Evolutionary conservation across 2,329 filamentous ascomycete genomes (phyloP).

Genomic region (Chaetomiaceae sp.): DNA sequence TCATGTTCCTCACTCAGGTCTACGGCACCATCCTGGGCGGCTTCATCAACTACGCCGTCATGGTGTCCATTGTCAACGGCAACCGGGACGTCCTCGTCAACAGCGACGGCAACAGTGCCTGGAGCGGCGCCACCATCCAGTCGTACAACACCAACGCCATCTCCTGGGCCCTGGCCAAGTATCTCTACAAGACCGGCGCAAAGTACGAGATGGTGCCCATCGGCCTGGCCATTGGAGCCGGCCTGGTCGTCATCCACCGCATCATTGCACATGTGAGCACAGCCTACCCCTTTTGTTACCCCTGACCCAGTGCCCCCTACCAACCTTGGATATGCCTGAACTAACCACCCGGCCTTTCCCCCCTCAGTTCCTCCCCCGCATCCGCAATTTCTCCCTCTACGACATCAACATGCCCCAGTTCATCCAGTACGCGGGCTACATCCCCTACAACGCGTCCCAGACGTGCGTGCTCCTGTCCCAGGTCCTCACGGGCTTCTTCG

Average conservation of each 20-base stretch:
- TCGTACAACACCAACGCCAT: conserved; percentile 44
- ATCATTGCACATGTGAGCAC: conserved; percentile 37
- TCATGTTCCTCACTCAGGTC: conserved; percentile 54
- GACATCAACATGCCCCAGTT: conserved; percentile 52
- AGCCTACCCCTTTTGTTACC: not conserved
- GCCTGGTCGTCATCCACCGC: conserved; percentile 41
- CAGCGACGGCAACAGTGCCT: conserved; percentile 44
- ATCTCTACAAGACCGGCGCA: conserved; percentile 46
- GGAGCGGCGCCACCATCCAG: conserved; percentile 51
- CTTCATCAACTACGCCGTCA: conserved; percentile 51
- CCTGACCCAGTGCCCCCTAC: not conserved
- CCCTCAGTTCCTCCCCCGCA: conserved; percentile 43
- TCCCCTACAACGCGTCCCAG: conserved; percentile 52
- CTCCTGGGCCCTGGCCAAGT: conserved; percentile 48
- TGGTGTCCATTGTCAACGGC: conserved; percentile 48
- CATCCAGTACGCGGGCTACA: conserved; percentile 50
- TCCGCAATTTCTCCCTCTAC: conserved; percentile 37
- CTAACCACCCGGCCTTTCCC: not conserved
- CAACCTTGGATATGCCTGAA: not conserved
- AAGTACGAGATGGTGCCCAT: conserved; percentile 47
- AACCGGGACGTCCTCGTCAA: conserved; percentile 45
- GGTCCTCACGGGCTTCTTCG: conserved; percentile 41
- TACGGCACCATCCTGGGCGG: conserved; percentile 52
- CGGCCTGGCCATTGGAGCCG: conserved; percentile 46
- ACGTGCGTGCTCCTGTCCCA: conserved; percentile 51